phyloP scores from a whole-genome alignment of 2,329 filamentous ascomycete genomes.

The Pseudogymnoascus pannorum region DNA sequence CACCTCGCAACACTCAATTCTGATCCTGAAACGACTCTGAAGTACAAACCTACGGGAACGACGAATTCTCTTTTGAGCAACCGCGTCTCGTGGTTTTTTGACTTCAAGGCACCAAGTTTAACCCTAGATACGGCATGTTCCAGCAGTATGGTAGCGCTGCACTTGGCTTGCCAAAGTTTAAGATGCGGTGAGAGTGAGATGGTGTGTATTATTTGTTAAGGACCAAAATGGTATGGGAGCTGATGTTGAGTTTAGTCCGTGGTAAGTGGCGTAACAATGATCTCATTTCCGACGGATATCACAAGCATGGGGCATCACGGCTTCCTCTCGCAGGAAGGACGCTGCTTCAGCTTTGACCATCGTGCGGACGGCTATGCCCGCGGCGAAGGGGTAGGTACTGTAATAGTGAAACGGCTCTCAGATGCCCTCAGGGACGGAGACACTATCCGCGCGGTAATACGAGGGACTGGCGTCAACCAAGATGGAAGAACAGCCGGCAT shows the following conservation, averaged over 20 bases:
- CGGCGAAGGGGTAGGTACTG: slow-evolving; percentile 36
- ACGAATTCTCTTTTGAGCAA: slow-evolving; percentile 14
- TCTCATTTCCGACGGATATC: background rate
- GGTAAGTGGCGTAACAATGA: background rate
- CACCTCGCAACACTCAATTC: too few relatives aligned
- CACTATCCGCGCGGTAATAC: slow-evolving; percentile 36
- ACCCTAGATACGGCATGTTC: slow-evolving; percentile 17
- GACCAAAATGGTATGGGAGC: background rate
- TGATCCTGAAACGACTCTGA: slow-evolving; percentile 20
- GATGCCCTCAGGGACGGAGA: slow-evolving; percentile 36
- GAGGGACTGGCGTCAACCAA: slow-evolving; percentile 34
- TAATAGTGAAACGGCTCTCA: slow-evolving; percentile 36
- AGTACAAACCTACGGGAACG: slow-evolving; percentile 9
- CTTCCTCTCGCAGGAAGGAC: slow-evolving; percentile 27
- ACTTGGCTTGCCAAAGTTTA: slow-evolving; percentile 38
- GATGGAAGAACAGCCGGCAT: slow-evolving; percentile 39
- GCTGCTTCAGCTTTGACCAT: slow-evolving; percentile 31
- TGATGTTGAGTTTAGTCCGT: background rate
- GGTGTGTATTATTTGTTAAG: background rate
- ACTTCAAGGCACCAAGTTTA: slow-evolving; percentile 13
- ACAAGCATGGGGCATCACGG: background rate
- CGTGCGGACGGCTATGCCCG: slow-evolving; percentile 38
- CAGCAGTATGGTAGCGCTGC: slow-evolving; percentile 44
- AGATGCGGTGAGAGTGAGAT: slow-evolving; percentile 24
- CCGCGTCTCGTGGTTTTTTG: slow-evolving; percentile 21